Evolutionary conservation across 164 flowering plant species (phyloP).

Genomic region (Paratinospora sagittata): DNA sequence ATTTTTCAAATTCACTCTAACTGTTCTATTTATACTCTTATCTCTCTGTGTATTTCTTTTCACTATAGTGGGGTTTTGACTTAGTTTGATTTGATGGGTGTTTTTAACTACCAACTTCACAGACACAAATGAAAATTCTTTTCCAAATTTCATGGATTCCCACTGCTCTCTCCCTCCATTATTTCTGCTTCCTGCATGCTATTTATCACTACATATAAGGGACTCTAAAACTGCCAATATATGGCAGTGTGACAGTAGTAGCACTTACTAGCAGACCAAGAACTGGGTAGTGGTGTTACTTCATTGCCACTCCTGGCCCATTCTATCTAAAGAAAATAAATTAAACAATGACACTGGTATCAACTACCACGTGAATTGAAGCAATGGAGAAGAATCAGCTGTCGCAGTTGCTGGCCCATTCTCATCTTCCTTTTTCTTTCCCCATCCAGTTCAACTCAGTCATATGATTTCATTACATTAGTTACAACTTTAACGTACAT

Average conservation of each 20-base stretch:
- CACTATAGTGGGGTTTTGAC: conserved; percentile 1
- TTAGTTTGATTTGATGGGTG: conserved; percentile 14
- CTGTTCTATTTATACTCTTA: not conserved
- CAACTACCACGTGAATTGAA: conserved; percentile 6
- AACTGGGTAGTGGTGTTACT: conserved; percentile 26
- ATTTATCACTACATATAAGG: not conserved
- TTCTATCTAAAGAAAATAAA: conserved; percentile 3
- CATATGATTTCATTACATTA: too few species aligned
- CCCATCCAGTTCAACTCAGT: too few species aligned
- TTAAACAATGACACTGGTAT: conserved; percentile 5
- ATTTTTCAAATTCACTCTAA: conserved; percentile 4
- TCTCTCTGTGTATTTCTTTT: too few species aligned
- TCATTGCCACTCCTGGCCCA: conserved; percentile 32
- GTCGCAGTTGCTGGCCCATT: conserved; percentile 9
- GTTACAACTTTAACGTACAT: too few species aligned
- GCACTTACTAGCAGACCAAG: conserved; percentile 26
- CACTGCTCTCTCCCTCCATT: not conserved
- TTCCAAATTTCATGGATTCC: conserved; percentile 25
- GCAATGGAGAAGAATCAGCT: not conserved
- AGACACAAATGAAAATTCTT: conserved; percentile 11
- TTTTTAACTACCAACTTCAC: conserved; percentile 27
- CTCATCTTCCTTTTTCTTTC: too few species aligned
- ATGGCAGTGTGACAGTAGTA: conserved; percentile 13
- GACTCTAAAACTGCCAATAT: conserved; percentile 6
- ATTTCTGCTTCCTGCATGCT: not conserved